phyloP scores from a whole-genome alignment of 208 protist species.

The Acanthamoeba triangularis region DNA sequence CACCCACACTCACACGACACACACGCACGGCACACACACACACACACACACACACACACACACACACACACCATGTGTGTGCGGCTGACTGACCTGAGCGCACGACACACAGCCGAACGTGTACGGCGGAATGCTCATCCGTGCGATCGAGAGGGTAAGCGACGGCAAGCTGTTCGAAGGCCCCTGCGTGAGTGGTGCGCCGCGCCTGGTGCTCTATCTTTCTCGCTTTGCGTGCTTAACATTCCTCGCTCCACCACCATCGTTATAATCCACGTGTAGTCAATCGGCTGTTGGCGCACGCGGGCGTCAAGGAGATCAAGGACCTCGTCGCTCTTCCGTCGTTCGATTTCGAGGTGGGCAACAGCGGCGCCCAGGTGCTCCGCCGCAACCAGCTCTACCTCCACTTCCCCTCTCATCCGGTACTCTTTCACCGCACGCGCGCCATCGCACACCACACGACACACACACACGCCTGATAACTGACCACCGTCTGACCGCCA shows the following conservation, averaged over 20 bases:
- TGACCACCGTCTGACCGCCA: no score
- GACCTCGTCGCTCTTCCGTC: constrained; percentile 22
- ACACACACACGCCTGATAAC: neutral
- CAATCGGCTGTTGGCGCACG: constrained; percentile 56
- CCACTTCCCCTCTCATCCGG: neutral
- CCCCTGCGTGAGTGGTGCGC: constrained; percentile 59
- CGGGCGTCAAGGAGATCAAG: constrained; percentile 26
- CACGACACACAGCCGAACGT: no score
- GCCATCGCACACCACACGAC: neutral
- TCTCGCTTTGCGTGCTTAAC: no score
- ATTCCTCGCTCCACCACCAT: neutral
- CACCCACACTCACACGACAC: neutral
- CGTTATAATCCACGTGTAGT: neutral
- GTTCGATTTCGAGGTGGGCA: constrained; percentile 75
- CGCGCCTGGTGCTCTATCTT: neutral
- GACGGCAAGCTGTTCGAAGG: constrained; percentile 74
- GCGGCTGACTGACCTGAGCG: no score
- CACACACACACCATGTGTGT: no score
- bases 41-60: no score
- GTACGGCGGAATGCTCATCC: constrained; percentile 59
- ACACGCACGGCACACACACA: no score
- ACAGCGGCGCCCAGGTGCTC: constrained; percentile 61
- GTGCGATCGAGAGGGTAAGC: constrained; percentile 56
- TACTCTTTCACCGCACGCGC: neutral
- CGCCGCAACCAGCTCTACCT: constrained; percentile 47